Conservation (phyloP, 2,329 filamentous ascomycete genomes). For the Colletotrichum falcatum region DNA sequence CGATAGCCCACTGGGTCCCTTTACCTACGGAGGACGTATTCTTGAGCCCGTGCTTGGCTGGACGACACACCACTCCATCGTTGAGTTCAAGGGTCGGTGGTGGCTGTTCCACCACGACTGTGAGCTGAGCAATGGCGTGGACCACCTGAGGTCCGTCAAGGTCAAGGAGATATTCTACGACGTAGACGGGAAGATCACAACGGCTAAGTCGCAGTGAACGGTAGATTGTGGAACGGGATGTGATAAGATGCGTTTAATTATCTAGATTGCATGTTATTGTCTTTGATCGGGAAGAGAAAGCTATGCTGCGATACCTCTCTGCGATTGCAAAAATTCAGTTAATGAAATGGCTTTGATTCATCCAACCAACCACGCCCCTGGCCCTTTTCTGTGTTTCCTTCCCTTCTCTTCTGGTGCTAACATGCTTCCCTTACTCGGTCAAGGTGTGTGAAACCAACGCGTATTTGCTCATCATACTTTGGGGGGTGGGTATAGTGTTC, state of each 20-base stretch:
- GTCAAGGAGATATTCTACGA: constrained; percentile 81
- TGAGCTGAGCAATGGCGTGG: constrained; percentile 74
- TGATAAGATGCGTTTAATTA: background rate
- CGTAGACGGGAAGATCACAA: constrained; percentile 70
- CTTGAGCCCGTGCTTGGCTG: constrained; percentile 82
- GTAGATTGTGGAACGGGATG: background rate
- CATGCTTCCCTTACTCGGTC: background rate
- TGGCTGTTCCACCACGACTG: constrained; percentile 84
- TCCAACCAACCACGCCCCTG: background rate
- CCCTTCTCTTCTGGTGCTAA: background rate
- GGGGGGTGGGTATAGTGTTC: constrained; percentile 26
- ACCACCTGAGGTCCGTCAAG: constrained; percentile 80
- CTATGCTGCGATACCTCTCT: background rate
- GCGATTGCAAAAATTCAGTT: background rate
- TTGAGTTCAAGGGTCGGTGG: constrained; percentile 78
- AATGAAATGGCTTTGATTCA: background rate
- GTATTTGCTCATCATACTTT: constrained; percentile 13
- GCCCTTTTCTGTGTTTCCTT: background rate
- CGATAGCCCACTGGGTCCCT: constrained; percentile 75
- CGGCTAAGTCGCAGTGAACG: constrained; percentile 51
- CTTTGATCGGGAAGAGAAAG: background rate
- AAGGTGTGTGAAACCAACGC: background rate
- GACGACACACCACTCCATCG: constrained; percentile 86
- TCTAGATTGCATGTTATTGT: background rate
- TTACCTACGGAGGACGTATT: constrained; percentile 77